Evolutionary conservation across 2,329 filamentous ascomycete species (phyloP), one percentile per base, ranked within the genome.

Genomic region (Apiospora sp.): DNA sequence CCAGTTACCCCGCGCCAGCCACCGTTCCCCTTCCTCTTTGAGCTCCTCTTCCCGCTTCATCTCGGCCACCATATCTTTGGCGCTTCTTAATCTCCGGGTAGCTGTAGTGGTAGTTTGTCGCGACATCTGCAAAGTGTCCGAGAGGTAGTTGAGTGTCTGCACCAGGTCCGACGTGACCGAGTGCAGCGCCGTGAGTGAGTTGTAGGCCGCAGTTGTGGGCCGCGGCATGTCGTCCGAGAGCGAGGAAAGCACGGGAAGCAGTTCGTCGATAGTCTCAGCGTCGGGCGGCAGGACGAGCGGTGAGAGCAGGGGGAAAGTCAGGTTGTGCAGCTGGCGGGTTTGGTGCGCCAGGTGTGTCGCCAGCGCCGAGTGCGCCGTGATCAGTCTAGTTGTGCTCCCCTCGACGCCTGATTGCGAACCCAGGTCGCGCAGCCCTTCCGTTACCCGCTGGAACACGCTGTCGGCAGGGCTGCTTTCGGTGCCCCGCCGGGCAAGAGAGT

Each of bases 111-210:
- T 96, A 0, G 94, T 93, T 82, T 98, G 96, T 16, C 94, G 92
- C 44, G 93, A 95, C 92, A 98, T 98, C 82, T 98, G 96, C 46
- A 99, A 87, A 4, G 94, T 95, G 81, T 99, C 96, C 8, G 94
- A 94, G 5, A 99, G 87, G 76, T 94, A 93, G 77, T 94, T 94
- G 67, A 99, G 89, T 8, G 94, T 94, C 78, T 94, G 90, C 12
- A 96, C 90, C 41, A 96, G 85, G 74, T 95, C 93, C 37, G 89
- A 86, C 0, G 93, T 95, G 75, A 94, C 87, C 8, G 89, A 87
- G 79, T 94, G 92, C 70, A 96, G 87, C 30, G 90, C 88, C 72
- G 91, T 87, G 67, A 95, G 84, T 13, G 93, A 93, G 76, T 88
- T 87, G 76, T 93, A 88, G 0, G 90, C 90, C 19, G 88, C 79